Evolutionary conservation across 139 green algal genomes (phyloP).

Genomic region (Micractinium sp.): DNA sequence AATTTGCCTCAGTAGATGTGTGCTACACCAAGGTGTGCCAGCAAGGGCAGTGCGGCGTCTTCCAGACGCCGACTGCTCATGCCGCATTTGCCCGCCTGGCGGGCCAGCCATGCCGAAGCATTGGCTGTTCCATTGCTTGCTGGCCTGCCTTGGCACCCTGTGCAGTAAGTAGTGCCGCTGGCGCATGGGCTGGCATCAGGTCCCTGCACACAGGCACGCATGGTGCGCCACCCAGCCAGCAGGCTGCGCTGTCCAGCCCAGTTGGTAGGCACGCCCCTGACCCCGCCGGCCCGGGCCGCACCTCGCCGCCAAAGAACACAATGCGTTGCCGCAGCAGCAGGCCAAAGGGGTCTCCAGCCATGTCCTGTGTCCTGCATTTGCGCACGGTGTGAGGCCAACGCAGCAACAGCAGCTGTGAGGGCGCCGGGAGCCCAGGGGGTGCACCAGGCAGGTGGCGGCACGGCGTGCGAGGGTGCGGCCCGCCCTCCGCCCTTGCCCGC

Average conservation of each 20-base stretch:
- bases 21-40: no score
- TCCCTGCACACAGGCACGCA: no score
- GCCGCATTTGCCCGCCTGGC: background rate
- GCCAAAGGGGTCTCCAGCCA: conserved; percentile 94
- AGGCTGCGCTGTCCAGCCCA: background rate
- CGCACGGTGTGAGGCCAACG: background rate
- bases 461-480: background rate
- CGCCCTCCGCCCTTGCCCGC: background rate
- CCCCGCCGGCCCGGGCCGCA: conserved; percentile 6
- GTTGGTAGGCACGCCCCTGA: background rate
- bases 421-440: background rate
- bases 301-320: conserved; percentile 94
- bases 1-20: no score
- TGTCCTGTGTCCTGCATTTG: conserved; percentile 67
- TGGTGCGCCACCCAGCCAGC: background rate
- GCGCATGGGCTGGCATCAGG: no score
- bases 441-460: background rate
- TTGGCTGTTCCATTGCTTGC: no score
- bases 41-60: no score
- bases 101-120: background rate
- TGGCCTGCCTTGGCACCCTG: no score
- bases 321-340: conserved; percentile 94
- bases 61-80: background rate
- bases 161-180: no score
- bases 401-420: background rate